Percentiles rank a stretch among this genome's conserved stretches.
Conservation (phyloP, 345 rosid genomes). For the Balakata baccata region DNA sequence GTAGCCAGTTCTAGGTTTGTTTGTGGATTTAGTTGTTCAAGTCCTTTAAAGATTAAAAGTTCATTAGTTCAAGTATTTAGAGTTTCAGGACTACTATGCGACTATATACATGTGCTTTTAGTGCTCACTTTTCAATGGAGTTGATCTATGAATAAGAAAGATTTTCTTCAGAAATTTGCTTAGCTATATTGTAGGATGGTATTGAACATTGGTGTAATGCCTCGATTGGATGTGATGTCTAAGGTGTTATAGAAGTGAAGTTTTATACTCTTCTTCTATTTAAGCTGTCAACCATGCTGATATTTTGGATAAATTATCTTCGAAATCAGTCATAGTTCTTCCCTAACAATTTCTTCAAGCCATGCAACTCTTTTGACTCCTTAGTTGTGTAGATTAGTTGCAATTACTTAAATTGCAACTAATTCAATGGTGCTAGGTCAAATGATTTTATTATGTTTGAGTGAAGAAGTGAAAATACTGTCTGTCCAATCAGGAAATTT, state of each 20-base stretch:
- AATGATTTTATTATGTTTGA: background rate
- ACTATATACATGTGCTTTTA: background rate
- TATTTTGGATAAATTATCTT: background rate
- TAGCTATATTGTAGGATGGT: background rate
- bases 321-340: background rate
- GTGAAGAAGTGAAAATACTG: background rate
- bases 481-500: background rate
- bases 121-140: background rate
- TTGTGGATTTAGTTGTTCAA: background rate
- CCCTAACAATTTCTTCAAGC: background rate
- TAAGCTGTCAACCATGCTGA: background rate
- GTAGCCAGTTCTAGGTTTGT: background rate
- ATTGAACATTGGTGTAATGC: background rate
- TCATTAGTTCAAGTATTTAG: too few relatives aligned
- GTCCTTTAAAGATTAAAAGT: background rate
- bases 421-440: background rate
- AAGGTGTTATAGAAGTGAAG: background rate
- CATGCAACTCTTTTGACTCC: background rate
- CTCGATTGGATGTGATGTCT: background rate
- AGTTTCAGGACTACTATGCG: background rate
- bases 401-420: background rate
- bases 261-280: background rate
- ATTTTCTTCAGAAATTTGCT: background rate
- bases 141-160: background rate
- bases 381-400: background rate